phyloP scores from a whole-genome alignment of 2,329 filamentous ascomycete species.

The Alternaria metachromatica region DNA sequence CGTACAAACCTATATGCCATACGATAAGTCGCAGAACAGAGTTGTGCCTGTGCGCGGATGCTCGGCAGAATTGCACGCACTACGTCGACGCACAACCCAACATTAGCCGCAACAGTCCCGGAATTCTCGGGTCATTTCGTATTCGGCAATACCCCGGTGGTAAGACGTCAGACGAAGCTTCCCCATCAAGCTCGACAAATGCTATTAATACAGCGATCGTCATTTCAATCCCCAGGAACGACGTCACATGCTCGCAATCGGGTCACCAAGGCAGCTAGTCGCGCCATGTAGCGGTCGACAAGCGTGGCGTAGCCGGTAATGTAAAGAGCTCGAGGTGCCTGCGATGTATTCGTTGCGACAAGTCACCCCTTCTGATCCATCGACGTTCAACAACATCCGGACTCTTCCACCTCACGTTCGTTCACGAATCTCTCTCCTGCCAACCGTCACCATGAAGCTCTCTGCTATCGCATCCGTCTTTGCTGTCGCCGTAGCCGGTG shows the following conservation, averaged over 20 bases:
- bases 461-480: not conserved
- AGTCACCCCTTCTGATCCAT: too few species aligned
- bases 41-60: too few species aligned
- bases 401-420: too few species aligned
- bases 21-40: too few species aligned
- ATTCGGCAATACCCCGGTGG: not conserved
- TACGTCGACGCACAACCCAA: not conserved
- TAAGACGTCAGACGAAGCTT: not conserved
- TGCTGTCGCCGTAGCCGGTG: not conserved
- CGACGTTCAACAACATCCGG: too few species aligned
- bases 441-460: not conserved
- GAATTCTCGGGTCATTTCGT: not conserved
- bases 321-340: not conserved
- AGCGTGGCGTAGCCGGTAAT: not conserved
- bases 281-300: not conserved
- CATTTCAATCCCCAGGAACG: too few species aligned
- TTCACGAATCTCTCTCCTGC: too few species aligned
- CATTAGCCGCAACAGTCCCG: not conserved
- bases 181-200: not conserved
- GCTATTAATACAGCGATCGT: too few species aligned
- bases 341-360: too few species aligned
- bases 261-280: not conserved
- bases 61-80: not conserved
- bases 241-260: not conserved
- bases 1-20: too few species aligned